Percentiles rank a stretch among this genome's conserved stretches.
Evolutionary conservation across 1,284 basidiomycete genomes (phyloP).

Genomic region (Pseudozyma pruni): DNA sequence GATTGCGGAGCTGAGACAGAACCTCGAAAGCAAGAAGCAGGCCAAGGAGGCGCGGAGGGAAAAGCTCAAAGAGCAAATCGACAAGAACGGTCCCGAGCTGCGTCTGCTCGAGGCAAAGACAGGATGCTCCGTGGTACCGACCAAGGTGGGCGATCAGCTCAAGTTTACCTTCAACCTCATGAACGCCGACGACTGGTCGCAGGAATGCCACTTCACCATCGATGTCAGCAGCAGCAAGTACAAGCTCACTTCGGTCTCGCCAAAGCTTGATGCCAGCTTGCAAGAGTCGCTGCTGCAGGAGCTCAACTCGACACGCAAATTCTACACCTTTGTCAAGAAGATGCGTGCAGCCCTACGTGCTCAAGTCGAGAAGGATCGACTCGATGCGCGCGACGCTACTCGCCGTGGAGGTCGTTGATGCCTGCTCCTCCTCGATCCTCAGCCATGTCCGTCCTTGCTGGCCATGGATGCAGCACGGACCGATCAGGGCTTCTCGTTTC

Average conservation of each 20-base stretch:
- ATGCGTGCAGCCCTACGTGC: slow-evolving; percentile 41
- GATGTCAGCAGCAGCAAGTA: slow-evolving; percentile 47
- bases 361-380: slow-evolving; percentile 43
- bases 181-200: slow-evolving; percentile 49
- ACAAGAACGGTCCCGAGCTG: slow-evolving; percentile 56
- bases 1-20: slow-evolving; percentile 49
- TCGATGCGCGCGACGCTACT: slow-evolving; percentile 38
- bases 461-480: background rate
- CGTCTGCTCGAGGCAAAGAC: slow-evolving; percentile 50
- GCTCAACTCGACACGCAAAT: slow-evolving; percentile 52
- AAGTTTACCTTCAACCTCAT: slow-evolving; percentile 52
- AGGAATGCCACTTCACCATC: slow-evolving; percentile 50
- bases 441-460: background rate
- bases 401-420: slow-evolving; percentile 31
- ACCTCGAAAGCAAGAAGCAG: slow-evolving; percentile 43
- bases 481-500: background rate
- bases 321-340: slow-evolving; percentile 54
- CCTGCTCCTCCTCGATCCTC: too few species aligned
- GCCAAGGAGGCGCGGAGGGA: slow-evolving; percentile 45
- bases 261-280: slow-evolving; percentile 24
- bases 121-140: slow-evolving; percentile 46
- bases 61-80: slow-evolving; percentile 49
- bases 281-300: slow-evolving; percentile 44
- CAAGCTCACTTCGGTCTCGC: slow-evolving; percentile 40
- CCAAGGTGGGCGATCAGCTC: slow-evolving; percentile 52